These are phyloP conservation scores for Penicillium sclerotigenum DNA, from an alignment of 2,329 filamentous ascomycete species.

Conservation along the genomic window DNA sequence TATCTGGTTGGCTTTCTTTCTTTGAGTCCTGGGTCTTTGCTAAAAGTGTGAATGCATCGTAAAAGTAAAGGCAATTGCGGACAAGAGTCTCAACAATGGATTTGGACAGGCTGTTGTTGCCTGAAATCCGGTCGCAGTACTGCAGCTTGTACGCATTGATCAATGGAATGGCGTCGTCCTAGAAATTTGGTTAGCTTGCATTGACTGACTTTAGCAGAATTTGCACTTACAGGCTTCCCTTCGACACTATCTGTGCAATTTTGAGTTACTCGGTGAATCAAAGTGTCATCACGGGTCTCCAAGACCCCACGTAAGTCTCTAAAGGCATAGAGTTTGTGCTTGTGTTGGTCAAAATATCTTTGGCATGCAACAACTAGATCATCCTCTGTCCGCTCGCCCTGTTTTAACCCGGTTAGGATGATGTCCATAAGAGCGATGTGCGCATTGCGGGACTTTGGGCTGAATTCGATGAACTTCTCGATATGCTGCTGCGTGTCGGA, in stretches of 20 bases:
- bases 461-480: slow-evolving; percentile 32
- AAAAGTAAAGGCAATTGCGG: slow-evolving; percentile 37
- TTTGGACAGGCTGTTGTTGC: slow-evolving; percentile 25
- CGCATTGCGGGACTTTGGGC: slow-evolving; percentile 44
- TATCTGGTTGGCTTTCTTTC: slow-evolving; percentile 6
- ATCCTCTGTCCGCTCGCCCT: slow-evolving; percentile 25
- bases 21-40: slow-evolving; percentile 16
- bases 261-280: slow-evolving; percentile 10
- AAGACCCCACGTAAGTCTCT: slow-evolving; percentile 42
- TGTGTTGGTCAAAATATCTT: slow-evolving; percentile 42
- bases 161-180: slow-evolving; percentile 28
- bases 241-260: slow-evolving; percentile 12
- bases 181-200: slow-evolving; percentile 6
- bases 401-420: slow-evolving; percentile 24
- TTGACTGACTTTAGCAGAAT: background rate
- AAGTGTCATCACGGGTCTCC: slow-evolving; percentile 22
- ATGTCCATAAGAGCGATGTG: slow-evolving; percentile 39
- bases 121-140: slow-evolving; percentile 41
- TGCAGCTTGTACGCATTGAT: slow-evolving; percentile 47
- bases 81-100: slow-evolving; percentile 38
- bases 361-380: slow-evolving; percentile 40
- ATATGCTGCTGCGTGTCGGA: slow-evolving; percentile 34
- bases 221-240: slow-evolving; percentile 25
- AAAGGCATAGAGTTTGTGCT: slow-evolving; percentile 46
- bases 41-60: slow-evolving; percentile 24